Evolutionary conservation across 2,329 filamentous ascomycete species (phyloP).

Genomic region (Colletotrichum melonis): DNA sequence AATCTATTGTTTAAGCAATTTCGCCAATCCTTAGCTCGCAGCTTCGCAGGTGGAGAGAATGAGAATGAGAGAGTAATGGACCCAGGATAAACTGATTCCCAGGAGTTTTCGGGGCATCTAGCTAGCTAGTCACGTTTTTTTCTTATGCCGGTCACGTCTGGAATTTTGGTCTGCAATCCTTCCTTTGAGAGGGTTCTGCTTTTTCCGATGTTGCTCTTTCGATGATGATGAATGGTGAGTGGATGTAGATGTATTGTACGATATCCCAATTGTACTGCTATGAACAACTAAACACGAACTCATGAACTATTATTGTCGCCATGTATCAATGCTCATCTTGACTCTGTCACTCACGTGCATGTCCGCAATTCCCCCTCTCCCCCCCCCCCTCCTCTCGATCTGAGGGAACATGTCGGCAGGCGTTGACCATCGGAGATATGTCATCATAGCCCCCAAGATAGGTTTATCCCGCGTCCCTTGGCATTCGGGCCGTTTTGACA

Average conservation of each 20-base stretch:
- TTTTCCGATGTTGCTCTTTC: neutral
- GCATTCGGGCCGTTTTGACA: too few relatives aligned
- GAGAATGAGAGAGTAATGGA: neutral
- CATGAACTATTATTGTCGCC: neutral
- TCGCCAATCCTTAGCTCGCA: neutral
- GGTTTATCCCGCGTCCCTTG: too few relatives aligned
- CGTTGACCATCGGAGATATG: too few relatives aligned
- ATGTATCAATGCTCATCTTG: too few relatives aligned
- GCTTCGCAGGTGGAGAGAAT: neutral
- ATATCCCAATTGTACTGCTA: conserved; percentile 6
- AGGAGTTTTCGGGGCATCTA: neutral
- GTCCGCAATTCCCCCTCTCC: too few relatives aligned
- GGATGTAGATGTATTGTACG: neutral
- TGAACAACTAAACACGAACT: neutral
- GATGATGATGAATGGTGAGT: neutral
- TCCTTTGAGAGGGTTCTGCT: too few relatives aligned
- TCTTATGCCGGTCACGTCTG: neutral
- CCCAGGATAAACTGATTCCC: neutral
- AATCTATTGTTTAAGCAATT: neutral
- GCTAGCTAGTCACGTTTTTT: neutral
- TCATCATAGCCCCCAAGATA: too few relatives aligned
- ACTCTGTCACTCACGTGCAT: too few relatives aligned
- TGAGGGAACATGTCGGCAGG: too few relatives aligned
- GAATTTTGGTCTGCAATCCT: neutral
- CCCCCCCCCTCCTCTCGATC: too few relatives aligned